These are phyloP conservation scores for Colletotrichum sp. DNA, from an alignment of 2,329 filamentous ascomycete species.

Conservation along the genomic window DNA sequence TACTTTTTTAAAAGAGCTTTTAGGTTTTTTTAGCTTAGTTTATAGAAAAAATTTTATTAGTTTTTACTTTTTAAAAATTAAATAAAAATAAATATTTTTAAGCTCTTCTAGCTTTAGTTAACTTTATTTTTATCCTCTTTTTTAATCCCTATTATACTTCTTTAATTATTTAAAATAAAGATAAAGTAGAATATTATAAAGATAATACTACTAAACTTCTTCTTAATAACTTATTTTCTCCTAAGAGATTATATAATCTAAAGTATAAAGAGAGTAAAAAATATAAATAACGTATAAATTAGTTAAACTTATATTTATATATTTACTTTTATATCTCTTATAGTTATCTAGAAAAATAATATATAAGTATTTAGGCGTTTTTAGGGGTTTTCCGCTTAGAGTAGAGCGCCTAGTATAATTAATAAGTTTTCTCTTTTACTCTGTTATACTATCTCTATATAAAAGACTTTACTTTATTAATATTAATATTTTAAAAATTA, in stretches of 20 bases:
- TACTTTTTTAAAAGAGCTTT: background rate
- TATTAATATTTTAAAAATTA: too few species aligned
- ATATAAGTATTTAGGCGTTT: too few species aligned
- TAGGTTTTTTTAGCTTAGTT: accelerated
- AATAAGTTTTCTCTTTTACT: too few species aligned
- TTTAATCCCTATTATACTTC: background rate
- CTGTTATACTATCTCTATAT: too few species aligned
- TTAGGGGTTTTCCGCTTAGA: too few species aligned
- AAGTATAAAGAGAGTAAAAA: too few species aligned
- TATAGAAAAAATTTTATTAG: background rate
- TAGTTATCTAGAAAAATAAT: background rate
- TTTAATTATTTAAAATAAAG: background rate
- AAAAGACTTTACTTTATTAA: too few species aligned
- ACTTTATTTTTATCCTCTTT: background rate
- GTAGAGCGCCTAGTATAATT: too few species aligned
- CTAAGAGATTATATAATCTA: background rate
- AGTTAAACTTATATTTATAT: too few species aligned
- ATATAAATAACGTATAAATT: too few species aligned
- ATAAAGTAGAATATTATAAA: background rate
- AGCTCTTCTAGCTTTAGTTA: accelerated
- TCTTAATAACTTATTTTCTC: background rate
- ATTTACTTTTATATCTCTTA: too few species aligned
- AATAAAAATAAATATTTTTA: background rate
- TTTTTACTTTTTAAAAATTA: background rate
- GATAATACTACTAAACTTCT: background rate